Evolutionary conservation across 2,329 filamentous ascomycete genomes (phyloP), one percentile per base, ranked within the genome.

Genomic region (Aspergillus japonicus): DNA sequence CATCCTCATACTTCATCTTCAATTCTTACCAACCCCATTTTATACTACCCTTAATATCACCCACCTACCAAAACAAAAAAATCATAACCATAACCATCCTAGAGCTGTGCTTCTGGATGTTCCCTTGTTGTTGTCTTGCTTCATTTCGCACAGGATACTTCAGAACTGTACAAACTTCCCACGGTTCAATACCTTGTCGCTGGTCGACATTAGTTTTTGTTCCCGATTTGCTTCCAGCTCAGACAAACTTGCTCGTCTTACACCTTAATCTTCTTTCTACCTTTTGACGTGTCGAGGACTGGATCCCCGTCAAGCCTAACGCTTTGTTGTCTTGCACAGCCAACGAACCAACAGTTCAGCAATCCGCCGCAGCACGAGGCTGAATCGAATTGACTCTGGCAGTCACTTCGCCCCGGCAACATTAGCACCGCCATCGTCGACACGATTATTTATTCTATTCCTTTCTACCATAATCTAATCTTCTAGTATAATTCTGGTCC

Each of bases 71-170:
- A 10, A 19, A 66, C 56, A 59, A 50, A 74, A 75, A 72, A 69
- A 69, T 64, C 66, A 67, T 75, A 75, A 75, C 76, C 65, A 66
- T 61, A 62, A 66, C 69, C 50, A 31, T 35, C 64, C 69, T 76
- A 74, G 72, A 73, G 71, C 71, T 71, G 71, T 68, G 71, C 71
- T 73, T 68, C 67, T 63, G 70, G 74, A 67, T 72, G 68, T 61
- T 66, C 71, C 67, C 70, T 66, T 62, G 59, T 60, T 62, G 59
- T 60, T 60, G 66, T 44, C 39, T 75, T 66, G 56, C 66, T 67
- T 68, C 68, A 68, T 58, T 63, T 62, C 63, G 64, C 60, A 66
- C 65, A 64, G 66, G 62, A 66, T 66, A 66, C 63, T 65, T 66
- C 61, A 58, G 54, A 67, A 68, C 66, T 64, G 64, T 64, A 63